Conservation (phyloP, 768 basidiomycete genomes). For the Suillus placidus region DNA sequence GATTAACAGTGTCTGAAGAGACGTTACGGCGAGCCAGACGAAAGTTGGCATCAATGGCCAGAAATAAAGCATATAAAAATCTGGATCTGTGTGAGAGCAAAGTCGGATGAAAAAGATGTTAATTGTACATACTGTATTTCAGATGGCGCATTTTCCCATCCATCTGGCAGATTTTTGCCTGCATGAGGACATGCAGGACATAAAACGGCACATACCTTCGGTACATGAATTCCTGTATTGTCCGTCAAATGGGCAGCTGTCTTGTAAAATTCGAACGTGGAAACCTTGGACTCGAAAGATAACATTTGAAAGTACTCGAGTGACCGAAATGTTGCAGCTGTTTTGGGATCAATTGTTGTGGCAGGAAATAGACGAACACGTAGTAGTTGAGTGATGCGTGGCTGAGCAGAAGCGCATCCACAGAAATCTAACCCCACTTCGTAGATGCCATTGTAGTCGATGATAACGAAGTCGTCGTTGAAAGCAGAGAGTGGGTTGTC, state of each 20-base stretch:
- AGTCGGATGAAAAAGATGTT: too few species aligned
- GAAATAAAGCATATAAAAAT: too few species aligned
- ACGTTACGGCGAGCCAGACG: too few species aligned
- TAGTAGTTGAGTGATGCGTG: conserved; percentile 15
- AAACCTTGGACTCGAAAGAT: background rate
- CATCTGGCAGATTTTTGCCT: conserved; percentile 10
- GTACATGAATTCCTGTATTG: background rate
- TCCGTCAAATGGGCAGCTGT: background rate
- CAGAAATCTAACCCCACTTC: conserved; percentile 19
- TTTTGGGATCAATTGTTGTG: background rate
- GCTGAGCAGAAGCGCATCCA: conserved; percentile 7
- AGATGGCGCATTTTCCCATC: conserved; percentile 3
- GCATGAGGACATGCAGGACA: conserved; percentile 11
- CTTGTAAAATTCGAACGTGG: background rate
- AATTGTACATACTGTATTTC: background rate
- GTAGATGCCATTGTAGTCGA: conserved; percentile 29
- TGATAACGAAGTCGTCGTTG: conserved; percentile 21
- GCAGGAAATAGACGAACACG: background rate
- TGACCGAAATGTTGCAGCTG: background rate
- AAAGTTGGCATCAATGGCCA: too few species aligned
- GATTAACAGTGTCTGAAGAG: too few species aligned
- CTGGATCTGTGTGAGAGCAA: too few species aligned
- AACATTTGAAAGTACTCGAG: background rate
- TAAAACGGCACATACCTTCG: background rate
- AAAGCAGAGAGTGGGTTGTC: conserved; percentile 1